Conservation (phyloP, 2,329 filamentous ascomycete species). For the Neofusicoccum sp. region DNA sequence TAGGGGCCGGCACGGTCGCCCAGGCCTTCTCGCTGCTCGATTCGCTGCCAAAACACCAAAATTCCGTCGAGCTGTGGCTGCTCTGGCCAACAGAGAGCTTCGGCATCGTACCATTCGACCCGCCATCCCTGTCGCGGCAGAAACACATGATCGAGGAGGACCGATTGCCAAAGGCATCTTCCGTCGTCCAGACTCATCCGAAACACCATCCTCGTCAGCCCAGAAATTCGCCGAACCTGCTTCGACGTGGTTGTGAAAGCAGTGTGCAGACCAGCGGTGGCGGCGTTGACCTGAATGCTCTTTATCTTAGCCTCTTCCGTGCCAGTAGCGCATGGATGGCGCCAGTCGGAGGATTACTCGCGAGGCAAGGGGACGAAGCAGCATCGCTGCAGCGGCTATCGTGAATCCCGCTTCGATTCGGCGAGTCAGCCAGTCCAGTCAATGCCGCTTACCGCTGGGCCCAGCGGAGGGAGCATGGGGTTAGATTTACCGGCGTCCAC, state of each 20-base stretch:
- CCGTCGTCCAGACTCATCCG: not conserved
- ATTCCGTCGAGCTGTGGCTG: not conserved
- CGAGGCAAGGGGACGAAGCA: not conserved
- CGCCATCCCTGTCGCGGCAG: not conserved
- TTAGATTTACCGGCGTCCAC: not conserved
- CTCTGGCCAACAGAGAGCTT: not conserved
- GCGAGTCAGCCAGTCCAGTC: not conserved
- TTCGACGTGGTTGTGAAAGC: not conserved
- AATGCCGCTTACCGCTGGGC: not conserved
- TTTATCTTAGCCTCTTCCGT: too few species aligned
- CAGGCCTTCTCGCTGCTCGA: not conserved
- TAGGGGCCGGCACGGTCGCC: not conserved
- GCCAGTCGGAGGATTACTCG: too few species aligned
- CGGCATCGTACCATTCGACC: not conserved
- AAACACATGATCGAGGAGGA: not conserved
- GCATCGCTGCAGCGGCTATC: not conserved
- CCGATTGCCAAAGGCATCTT: not conserved
- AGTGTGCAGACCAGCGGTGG: too few species aligned
- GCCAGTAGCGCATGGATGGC: too few species aligned
- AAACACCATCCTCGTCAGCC: not conserved
- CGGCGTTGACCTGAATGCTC: too few species aligned
- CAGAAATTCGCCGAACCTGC: not conserved
- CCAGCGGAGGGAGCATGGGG: not conserved
- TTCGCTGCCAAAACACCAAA: not conserved
- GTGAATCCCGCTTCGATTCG: not conserved